A percentile compares a stretch with the other conserved stretches of the same genome.
phyloP scores from a whole-genome alignment of 176 grass and related monocot genomes.

The Aegilops longissima region DNA sequence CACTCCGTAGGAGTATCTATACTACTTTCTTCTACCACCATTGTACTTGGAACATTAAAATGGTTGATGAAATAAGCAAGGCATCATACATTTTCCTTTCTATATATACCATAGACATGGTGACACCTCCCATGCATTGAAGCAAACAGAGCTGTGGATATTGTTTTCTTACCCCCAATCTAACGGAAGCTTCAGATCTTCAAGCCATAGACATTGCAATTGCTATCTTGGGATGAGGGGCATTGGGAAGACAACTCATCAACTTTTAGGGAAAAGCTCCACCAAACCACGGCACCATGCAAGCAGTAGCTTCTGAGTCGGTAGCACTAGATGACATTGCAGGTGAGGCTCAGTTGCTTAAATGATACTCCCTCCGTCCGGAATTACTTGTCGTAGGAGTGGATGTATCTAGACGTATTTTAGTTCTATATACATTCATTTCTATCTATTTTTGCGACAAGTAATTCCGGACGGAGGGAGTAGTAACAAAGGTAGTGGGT shows the following conservation, averaged over 20 bases:
- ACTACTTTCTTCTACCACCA: background rate
- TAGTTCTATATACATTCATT: too few species aligned
- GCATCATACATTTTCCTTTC: background rate
- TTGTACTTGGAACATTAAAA: background rate
- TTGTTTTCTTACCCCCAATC: background rate
- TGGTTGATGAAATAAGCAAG: background rate
- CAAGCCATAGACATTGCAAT: background rate
- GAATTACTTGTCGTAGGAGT: too few species aligned
- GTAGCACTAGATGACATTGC: too few species aligned
- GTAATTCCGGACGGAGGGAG: too few species aligned
- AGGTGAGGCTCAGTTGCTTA: too few species aligned
- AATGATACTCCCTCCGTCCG: too few species aligned
- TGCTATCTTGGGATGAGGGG: background rate
- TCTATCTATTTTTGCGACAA: too few species aligned
- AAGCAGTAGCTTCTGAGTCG: too few species aligned
- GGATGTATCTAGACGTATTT: too few species aligned
- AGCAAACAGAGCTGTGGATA: background rate
- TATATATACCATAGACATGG: background rate
- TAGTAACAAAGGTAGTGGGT: too few species aligned
- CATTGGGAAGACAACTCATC: background rate
- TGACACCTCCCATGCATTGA: background rate
- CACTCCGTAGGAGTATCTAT: background rate
- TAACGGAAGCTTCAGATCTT: background rate
- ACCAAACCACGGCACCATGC: too few species aligned
- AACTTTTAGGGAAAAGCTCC: too few species aligned